These are phyloP conservation scores for Cladosporium oxysporum DNA, from an alignment of 2,329 filamentous ascomycete species.

Conservation along the genomic window DNA sequence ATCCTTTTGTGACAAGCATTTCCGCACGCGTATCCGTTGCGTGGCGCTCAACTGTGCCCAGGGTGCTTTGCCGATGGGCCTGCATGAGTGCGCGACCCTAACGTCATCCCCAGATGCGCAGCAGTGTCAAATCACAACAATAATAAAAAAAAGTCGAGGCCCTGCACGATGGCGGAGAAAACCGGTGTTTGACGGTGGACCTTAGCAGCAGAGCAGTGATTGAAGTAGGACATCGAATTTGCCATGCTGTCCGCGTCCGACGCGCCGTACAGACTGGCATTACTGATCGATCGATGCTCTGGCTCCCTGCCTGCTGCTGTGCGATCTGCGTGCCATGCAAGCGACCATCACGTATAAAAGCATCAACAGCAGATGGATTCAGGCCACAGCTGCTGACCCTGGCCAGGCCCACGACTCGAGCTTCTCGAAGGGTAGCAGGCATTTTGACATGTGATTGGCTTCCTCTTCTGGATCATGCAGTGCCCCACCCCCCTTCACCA, in stretches of 20 bases:
- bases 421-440: not conserved
- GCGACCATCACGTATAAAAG: not conserved
- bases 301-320: not conserved
- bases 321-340: not conserved
- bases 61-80: not conserved
- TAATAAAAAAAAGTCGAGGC: conserved; percentile 13
- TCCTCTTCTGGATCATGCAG: conserved; percentile 12
- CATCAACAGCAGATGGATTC: conserved; percentile 6
- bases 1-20: conserved; percentile 11
- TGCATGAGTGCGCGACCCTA: conserved; percentile 14
- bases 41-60: conserved; percentile 13
- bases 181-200: conserved; percentile 2
- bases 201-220: not conserved
- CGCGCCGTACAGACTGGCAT: not conserved
- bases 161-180: conserved; percentile 6
- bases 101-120: conserved; percentile 17
- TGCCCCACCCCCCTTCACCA: conserved; percentile 17
- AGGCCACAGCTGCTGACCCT: conserved; percentile 16
- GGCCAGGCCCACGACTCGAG: conserved; percentile 17
- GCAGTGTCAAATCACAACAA: conserved; percentile 2
- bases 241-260: not conserved
- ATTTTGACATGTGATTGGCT: conserved; percentile 18
- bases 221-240: not conserved
- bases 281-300: conserved; percentile 4
- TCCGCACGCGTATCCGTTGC: conserved; percentile 1